phyloP scores from a whole-genome alignment of 495 filamentous ascomycete species.

The Penicillium arizonense region DNA sequence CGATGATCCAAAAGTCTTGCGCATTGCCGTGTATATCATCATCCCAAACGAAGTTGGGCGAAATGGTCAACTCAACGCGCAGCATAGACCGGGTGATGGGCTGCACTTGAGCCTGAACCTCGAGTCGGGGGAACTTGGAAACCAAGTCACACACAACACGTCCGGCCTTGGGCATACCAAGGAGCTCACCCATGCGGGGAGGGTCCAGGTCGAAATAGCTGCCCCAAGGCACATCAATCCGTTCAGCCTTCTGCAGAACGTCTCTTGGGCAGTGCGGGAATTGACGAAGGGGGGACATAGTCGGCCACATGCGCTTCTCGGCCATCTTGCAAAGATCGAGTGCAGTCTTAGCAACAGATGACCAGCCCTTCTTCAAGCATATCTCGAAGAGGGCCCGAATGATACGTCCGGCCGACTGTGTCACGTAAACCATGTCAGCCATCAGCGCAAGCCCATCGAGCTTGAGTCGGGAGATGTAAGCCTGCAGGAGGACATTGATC shows the following conservation, averaged over 20 bases:
- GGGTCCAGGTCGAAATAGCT: conserved; percentile 96
- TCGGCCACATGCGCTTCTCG: conserved; percentile 99
- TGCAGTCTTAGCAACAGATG: conserved; percentile 87
- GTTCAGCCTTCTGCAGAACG: conserved; percentile 86
- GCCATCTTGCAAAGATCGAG: conserved; percentile 98
- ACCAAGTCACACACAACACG: conserved; percentile 81
- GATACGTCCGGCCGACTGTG: conserved; percentile 95
- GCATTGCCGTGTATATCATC: conserved; percentile 81
- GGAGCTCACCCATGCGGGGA: conserved; percentile 93
- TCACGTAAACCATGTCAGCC: conserved; percentile 99
- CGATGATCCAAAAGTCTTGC: conserved; percentile 94
- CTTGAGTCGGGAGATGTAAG: conserved; percentile 92
- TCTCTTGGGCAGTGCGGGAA: conserved; percentile 81
- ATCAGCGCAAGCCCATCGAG: conserved; percentile 93
- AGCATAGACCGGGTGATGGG: conserved; percentile 95
- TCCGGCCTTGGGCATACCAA: conserved; percentile 88
- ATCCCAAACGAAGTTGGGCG: conserved; percentile 96
- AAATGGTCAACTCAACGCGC: conserved; percentile 88
- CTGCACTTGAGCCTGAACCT: conserved; percentile 88
- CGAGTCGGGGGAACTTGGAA: conserved; percentile 88
- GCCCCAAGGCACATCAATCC: conserved; percentile 90
- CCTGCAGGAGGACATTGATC: conserved; percentile 98
- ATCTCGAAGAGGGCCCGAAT: conserved; percentile 96
- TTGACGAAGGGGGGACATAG: conserved; percentile 92
- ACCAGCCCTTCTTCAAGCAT: conserved; percentile 92